Conservation (phyloP, 2,329 filamentous ascomycete genomes). For the Sarocladium kiliense region DNA sequence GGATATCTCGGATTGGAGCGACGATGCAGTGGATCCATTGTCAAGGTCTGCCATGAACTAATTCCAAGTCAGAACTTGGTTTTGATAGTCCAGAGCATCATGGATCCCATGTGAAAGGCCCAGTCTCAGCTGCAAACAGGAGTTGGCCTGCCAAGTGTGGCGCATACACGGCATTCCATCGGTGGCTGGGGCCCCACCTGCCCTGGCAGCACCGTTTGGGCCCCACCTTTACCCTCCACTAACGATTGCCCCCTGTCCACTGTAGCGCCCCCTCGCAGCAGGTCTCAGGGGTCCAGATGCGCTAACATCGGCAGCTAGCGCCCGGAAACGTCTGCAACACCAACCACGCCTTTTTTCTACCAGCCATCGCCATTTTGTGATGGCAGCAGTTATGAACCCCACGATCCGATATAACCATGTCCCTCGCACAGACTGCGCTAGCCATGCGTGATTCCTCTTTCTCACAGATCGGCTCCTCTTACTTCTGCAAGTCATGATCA, state of each 20-base stretch:
- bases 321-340: conserved; percentile 1
- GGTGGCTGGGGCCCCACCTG: conserved; percentile 6
- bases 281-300: not conserved
- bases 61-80: not conserved
- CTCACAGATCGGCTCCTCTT: not conserved
- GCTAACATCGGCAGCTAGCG: not conserved
- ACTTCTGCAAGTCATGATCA: not conserved
- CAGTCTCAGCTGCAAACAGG: not conserved
- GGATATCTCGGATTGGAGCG: not conserved
- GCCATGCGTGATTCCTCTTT: conserved; percentile 1
- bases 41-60: not conserved
- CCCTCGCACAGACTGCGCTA: conserved; percentile 1
- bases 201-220: not conserved
- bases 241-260: not conserved
- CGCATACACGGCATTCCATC: not conserved
- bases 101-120: not conserved
- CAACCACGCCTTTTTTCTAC: conserved; percentile 2
- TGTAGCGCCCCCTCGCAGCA: not conserved
- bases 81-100: not conserved
- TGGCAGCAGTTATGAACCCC: not conserved
- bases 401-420: conserved; percentile 1
- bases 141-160: not conserved
- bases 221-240: not conserved
- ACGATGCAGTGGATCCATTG: not conserved
- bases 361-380: conserved; percentile 9